A percentile compares a stretch with the other conserved stretches of the same genome.
Evolutionary conservation across 768 basidiomycete species (phyloP).

Genomic region (Plicaturopsis crispa): DNA sequence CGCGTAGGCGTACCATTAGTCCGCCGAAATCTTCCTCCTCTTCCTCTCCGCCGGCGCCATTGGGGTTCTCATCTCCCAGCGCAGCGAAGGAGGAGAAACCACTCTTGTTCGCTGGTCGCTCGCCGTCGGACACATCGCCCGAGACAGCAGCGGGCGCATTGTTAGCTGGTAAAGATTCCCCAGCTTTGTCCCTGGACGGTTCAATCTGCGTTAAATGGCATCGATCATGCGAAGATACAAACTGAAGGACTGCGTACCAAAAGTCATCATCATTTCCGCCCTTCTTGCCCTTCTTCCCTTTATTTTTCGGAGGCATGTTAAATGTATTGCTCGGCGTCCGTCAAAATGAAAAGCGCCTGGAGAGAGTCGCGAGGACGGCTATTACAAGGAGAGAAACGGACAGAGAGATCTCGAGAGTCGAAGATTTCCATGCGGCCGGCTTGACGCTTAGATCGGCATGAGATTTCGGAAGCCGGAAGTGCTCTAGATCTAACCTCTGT

Average conservation of each 20-base stretch:
- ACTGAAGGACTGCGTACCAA: constrained; percentile 67
- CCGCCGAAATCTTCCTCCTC: constrained; percentile 68
- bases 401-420: too few relatives aligned
- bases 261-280: constrained; percentile 70
- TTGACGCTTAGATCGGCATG: too few relatives aligned
- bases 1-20: constrained; percentile 49
- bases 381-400: too few relatives aligned
- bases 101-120: constrained; percentile 17
- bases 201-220: constrained; percentile 10
- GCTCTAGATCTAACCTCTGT: too few relatives aligned
- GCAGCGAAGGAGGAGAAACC: constrained; percentile 48
- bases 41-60: constrained; percentile 34
- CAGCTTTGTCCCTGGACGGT: constrained; percentile 52
- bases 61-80: constrained; percentile 32
- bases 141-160: constrained; percentile 18
- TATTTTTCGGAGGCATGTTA: constrained; percentile 52
- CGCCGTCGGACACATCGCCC: constrained; percentile 30
- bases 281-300: constrained; percentile 86
- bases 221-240: constrained; percentile 11
- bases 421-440: too few relatives aligned
- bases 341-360: too few relatives aligned
- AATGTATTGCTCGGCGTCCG: too few relatives aligned
- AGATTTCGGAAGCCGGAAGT: too few relatives aligned
- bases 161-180: constrained; percentile 45
- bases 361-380: too few relatives aligned